These are phyloP conservation scores for Solanum pennellii DNA, from an alignment of 257 asterid genomes.

Conservation along the genomic window DNA sequence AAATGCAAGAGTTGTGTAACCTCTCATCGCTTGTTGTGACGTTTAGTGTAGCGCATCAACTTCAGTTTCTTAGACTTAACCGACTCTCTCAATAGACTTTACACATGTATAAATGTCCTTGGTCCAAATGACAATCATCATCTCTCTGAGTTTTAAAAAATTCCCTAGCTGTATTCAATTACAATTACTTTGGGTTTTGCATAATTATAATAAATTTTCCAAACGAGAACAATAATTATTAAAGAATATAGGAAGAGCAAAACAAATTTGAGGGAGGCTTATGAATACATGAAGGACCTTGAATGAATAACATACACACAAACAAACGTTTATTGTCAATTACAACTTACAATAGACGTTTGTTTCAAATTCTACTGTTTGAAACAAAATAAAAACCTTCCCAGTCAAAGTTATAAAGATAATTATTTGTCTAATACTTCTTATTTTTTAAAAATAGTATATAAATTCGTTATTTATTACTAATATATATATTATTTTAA, in stretches of 20 bases:
- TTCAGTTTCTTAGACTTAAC: neutral
- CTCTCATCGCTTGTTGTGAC: neutral
- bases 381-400: neutral
- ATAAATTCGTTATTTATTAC: neutral
- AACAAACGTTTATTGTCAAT: too few relatives aligned
- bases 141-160: neutral
- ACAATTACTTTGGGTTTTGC: neutral
- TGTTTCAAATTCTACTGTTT: neutral
- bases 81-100: too few relatives aligned
- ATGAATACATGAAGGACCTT: neutral
- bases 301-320: too few relatives aligned
- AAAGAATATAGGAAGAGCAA: neutral
- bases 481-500: neutral
- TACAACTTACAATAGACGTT: neutral
- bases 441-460: too few relatives aligned
- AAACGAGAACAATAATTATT: neutral
- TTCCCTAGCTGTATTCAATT: neutral
- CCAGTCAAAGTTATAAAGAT: neutral
- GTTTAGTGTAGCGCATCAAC: neutral
- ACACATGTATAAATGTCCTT: too few relatives aligned
- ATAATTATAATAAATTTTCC: neutral
- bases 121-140: neutral
- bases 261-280: neutral
- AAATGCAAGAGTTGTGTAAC: neutral
- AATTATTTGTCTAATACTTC: neutral